Evolutionary conservation across 768 basidiomycete genomes (phyloP).

Genomic region (Tulasnella sp.): DNA sequence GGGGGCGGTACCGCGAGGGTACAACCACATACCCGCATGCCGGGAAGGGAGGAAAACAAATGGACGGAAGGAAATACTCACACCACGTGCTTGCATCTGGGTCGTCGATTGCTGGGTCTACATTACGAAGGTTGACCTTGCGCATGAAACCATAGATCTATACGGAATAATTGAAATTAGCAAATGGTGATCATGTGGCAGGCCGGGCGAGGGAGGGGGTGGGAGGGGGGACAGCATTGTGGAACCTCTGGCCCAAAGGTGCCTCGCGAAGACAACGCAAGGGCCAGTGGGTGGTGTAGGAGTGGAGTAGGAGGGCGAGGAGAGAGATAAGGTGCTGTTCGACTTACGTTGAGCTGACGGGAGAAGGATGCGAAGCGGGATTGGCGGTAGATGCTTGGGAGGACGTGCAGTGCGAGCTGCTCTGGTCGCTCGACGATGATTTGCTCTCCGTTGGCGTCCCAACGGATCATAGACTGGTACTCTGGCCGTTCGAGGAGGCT

Average conservation of each 20-base stretch:
- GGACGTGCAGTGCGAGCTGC: constrained; percentile 88
- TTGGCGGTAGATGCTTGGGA: constrained; percentile 92
- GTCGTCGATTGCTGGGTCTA: constrained; percentile 91
- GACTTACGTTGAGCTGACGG: constrained; percentile 87
- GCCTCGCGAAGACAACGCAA: constrained; percentile 3
- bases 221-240: not conserved
- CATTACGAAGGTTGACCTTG: constrained; percentile 92
- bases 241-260: not conserved
- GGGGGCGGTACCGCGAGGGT: not conserved
- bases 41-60: constrained; percentile 10
- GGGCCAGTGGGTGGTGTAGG: not conserved
- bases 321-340: constrained; percentile 26
- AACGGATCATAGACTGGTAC: constrained; percentile 95
- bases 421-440: constrained; percentile 94
- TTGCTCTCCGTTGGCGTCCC: constrained; percentile 89
- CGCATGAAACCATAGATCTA: constrained; percentile 99
- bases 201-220: not conserved
- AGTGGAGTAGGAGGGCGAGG: constrained; percentile 26
- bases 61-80: constrained; percentile 45
- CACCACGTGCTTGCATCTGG: constrained; percentile 97
- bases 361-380: constrained; percentile 97
- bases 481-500: constrained; percentile 87
- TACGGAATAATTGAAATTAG: constrained; percentile 13
- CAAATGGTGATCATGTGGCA: constrained; percentile 28
- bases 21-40: not conserved